Conservation (phyloP, 352 stramenopile species). For the Globisporangium orthogonon region DNA sequence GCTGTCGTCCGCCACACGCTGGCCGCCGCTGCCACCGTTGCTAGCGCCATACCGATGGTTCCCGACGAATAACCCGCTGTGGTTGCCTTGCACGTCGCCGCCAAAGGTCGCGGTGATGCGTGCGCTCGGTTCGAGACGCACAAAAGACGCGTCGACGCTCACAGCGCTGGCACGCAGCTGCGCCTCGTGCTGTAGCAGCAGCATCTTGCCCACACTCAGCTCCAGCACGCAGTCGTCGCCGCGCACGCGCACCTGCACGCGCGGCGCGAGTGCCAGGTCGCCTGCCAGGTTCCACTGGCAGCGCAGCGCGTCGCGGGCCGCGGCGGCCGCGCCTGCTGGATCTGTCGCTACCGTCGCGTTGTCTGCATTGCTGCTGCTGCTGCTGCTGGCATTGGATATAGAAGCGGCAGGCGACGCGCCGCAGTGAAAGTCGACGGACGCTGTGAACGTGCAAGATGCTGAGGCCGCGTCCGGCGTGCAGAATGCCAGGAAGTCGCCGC, state of each 20-base stretch:
- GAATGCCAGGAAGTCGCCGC: constrained; percentile 29
- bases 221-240: constrained; percentile 53
- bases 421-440: constrained; percentile 40
- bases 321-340: not conserved
- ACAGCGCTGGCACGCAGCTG: constrained; percentile 34
- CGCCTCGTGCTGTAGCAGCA: constrained; percentile 30
- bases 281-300: constrained; percentile 65
- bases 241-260: constrained; percentile 29
- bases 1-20: constrained; percentile 29
- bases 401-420: constrained; percentile 2
- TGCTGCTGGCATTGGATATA: not conserved
- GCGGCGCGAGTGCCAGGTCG: constrained; percentile 32
- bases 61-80: constrained; percentile 27
- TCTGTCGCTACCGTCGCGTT: constrained; percentile 1
- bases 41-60: constrained; percentile 41
- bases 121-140: constrained; percentile 40
- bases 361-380: not conserved
- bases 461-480: constrained; percentile 44
- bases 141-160: constrained; percentile 52
- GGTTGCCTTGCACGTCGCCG: constrained; percentile 16
- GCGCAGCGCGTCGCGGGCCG: constrained; percentile 19
- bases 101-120: constrained; percentile 30
- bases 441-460: constrained; percentile 42
- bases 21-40: constrained; percentile 46
- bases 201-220: constrained; percentile 46